These are phyloP conservation scores for Fusarium chlamydosporum DNA, from an alignment of 2,329 filamentous ascomycete genomes.

Conservation along the genomic window DNA sequence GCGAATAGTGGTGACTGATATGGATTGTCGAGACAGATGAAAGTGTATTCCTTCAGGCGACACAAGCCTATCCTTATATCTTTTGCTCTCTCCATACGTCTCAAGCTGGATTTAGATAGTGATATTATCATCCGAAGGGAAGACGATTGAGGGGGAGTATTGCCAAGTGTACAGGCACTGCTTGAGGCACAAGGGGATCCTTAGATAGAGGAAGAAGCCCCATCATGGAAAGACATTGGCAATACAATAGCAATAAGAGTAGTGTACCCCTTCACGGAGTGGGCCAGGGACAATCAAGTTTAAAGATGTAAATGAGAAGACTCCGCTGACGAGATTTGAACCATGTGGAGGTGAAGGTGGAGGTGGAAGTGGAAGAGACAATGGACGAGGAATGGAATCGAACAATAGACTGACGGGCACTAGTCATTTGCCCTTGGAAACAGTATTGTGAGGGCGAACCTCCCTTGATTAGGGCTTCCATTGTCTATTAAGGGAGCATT, in stretches of 20 bases:
- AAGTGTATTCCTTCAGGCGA: not conserved
- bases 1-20: not conserved
- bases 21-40: constrained; percentile 27
- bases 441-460: constrained; percentile 8
- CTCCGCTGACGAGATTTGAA: not conserved
- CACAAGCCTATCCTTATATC: constrained; percentile 39
- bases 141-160: constrained; percentile 13
- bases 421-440: constrained; percentile 17
- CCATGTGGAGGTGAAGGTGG: not conserved
- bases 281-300: constrained; percentile 10
- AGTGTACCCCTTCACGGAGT: constrained; percentile 20
- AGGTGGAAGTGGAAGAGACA: not conserved
- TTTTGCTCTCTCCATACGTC: not conserved
- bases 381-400: not conserved
- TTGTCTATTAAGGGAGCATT: constrained; percentile 7
- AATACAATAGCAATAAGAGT: constrained; percentile 9
- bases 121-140: constrained; percentile 14
- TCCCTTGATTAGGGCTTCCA: constrained; percentile 36
- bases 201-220: not conserved
- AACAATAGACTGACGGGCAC: constrained; percentile 1
- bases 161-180: constrained; percentile 16
- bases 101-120: not conserved
- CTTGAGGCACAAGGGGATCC: constrained; percentile 4
- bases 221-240: constrained; percentile 24
- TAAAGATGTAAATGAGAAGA: constrained; percentile 1